Evolutionary conservation across 805 yeast species (phyloP), one percentile per base, ranked within the genome.

Genomic region (Maudiozyma bulderi): DNA sequence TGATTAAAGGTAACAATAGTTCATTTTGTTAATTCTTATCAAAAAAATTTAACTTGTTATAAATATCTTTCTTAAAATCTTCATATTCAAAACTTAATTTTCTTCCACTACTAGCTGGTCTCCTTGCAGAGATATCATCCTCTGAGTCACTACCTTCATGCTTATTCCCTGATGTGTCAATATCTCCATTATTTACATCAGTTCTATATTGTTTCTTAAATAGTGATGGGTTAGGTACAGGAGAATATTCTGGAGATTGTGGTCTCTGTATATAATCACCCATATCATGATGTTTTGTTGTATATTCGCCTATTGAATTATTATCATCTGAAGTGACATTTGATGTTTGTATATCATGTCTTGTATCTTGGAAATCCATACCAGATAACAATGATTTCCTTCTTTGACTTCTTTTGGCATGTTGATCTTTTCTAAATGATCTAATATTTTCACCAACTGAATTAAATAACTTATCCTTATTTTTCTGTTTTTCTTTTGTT

Each of bases 51-150:
- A 60, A 43, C 20, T 58, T 49, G 40, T 62, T 56, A 47, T 65
- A 62, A 6, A 57, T 54, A 48, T 62, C 66, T 47, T 62, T 63
- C 50, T 63, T 64, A 52, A 54, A 63, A 45, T 64, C 68, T 45
- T 64, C 68, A 43, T 46, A 58, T 44, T 57, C 57, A 33, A 64
- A 59, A 10, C 66, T 61, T 5, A 64, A 57, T 42, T 51, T 56
- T 40, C 66, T 56, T 39, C 50, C 55, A 50, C 15, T 44, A 45
- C 47, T 54, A 50, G 10, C 11, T 8, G 40, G 37, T 40, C 47
- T 43, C 33, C 32, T 42, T 11, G 30, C 15, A 5, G 15, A n/a
- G 6, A 8, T 32, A 39, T 44, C 40, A n/a, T 39, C 43, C 15
- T 20, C 49, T 35, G 32, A 20, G 6, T 34, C 30, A 33, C 35